Evolutionary conservation across 2,329 filamentous ascomycete genomes (phyloP).

Genomic region (Eurotiales sp.): DNA sequence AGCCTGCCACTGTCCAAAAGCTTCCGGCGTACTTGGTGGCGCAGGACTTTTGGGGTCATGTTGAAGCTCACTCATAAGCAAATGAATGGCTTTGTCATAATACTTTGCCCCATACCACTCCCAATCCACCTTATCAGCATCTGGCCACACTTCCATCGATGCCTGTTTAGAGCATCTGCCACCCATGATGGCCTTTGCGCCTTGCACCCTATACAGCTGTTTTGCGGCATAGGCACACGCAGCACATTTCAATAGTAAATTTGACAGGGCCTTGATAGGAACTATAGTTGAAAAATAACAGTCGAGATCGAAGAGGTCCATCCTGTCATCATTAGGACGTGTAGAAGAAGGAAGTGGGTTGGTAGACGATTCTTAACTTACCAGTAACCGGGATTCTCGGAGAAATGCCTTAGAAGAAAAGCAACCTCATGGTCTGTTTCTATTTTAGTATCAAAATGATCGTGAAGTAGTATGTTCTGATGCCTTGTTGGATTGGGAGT

Average conservation of each 20-base stretch:
- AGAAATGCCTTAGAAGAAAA: constrained; percentile 59
- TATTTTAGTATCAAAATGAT: constrained; percentile 25
- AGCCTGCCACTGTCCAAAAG: constrained; percentile 35
- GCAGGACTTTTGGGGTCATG: constrained; percentile 32
- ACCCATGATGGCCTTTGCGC: constrained; percentile 48
- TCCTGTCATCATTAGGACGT: constrained; percentile 26
- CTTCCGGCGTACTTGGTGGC: constrained; percentile 31
- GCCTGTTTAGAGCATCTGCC: constrained; percentile 46
- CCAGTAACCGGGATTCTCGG: constrained; percentile 59
- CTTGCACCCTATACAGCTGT: constrained; percentile 54
- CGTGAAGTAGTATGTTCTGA: constrained; percentile 19
- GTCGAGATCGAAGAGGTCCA: constrained; percentile 48
- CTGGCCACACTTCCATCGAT: constrained; percentile 52
- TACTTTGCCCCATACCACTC: constrained; percentile 60
- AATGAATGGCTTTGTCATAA: constrained; percentile 60
- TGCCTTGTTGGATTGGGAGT: constrained; percentile 23
- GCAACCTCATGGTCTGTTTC: constrained; percentile 55
- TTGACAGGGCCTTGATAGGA: constrained; percentile 53
- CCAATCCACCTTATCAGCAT: constrained; percentile 52
- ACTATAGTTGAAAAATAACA: constrained; percentile 60
- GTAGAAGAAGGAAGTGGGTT: background rate
- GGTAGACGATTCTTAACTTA: constrained; percentile 23
- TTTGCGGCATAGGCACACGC: constrained; percentile 62
- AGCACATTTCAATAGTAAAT: constrained; percentile 48
- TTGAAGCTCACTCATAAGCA: constrained; percentile 47